Percentiles rank a stretch among this genome's conserved stretches.
Evolutionary conservation across 2,329 filamentous ascomycete genomes (phyloP).

Genomic region (Tothia fuscella): DNA sequence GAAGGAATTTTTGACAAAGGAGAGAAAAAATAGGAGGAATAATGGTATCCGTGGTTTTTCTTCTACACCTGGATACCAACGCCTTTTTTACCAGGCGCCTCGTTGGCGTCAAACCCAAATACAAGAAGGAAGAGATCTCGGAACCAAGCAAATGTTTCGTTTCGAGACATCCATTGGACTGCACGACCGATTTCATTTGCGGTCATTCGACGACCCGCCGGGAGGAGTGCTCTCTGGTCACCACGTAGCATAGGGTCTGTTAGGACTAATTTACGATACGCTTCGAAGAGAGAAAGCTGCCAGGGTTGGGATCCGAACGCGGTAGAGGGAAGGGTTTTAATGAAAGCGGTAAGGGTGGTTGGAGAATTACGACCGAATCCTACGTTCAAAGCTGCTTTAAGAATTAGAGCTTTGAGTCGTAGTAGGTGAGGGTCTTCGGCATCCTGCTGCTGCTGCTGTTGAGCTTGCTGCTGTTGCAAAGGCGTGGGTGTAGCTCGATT

Average conservation of each 20-base stretch:
- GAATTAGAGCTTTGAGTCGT: conserved; percentile 64
- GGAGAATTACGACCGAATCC: conserved; percentile 54
- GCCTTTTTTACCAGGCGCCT: conserved; percentile 56
- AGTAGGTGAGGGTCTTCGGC: conserved; percentile 66
- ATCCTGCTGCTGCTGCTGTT: conserved; percentile 17
- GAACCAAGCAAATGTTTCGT: conserved; percentile 65
- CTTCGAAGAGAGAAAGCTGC: conserved; percentile 60
- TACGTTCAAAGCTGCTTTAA: conserved; percentile 76
- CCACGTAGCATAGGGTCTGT: conserved; percentile 56
- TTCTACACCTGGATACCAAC: conserved; percentile 22
- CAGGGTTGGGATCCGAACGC: conserved; percentile 64
- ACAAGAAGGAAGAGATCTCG: conserved; percentile 73
- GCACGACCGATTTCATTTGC: conserved; percentile 71
- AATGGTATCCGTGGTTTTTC: too few relatives aligned
- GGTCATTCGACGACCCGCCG: conserved; percentile 40
- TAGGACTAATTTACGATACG: conserved; percentile 69
- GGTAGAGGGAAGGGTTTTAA: conserved; percentile 61
- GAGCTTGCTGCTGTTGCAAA: conserved; percentile 50
- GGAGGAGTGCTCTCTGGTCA: conserved; percentile 25
- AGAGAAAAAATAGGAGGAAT: too few relatives aligned
- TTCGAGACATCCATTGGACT: conserved; percentile 61
- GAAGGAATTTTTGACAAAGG: too few relatives aligned
- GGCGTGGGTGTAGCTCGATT: background rate
- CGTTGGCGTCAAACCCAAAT: conserved; percentile 73
- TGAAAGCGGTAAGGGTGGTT: conserved; percentile 57